These are phyloP conservation scores for Urtica urens DNA, from an alignment of 306 rosid species.

Conservation along the genomic window DNA sequence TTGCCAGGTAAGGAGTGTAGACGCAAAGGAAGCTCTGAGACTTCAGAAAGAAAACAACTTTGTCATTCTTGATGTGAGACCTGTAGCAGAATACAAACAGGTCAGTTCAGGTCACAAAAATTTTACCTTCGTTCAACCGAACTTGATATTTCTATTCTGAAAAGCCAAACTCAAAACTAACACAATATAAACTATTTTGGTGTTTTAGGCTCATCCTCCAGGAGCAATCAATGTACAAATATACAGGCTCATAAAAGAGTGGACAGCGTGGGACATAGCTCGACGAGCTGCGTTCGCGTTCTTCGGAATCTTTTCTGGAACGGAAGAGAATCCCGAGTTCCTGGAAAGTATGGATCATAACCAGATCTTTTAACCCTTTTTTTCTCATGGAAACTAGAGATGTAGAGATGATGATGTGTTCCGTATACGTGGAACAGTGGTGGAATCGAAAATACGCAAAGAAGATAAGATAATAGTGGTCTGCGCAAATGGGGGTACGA, in stretches of 20 bases:
- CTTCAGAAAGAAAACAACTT: conserved; percentile 92
- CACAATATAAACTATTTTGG: conserved; percentile 4
- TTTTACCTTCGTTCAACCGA: background rate
- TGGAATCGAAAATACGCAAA: conserved; percentile 60
- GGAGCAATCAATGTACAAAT: conserved; percentile 86
- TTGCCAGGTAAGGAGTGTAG: conserved; percentile 89
- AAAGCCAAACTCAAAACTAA: background rate
- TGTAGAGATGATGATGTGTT: background rate
- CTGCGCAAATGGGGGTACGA: conserved; percentile 84
- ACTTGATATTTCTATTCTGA: no score
- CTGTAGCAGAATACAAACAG: conserved; percentile 93
- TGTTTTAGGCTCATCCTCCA: conserved; percentile 67
- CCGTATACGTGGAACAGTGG: conserved; percentile 36
- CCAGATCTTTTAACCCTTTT: background rate
- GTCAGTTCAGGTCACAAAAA: conserved; percentile 24
- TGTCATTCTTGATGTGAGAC: conserved; percentile 91
- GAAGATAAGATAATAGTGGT: conserved; percentile 80
- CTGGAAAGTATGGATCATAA: conserved; percentile 35
- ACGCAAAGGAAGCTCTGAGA: conserved; percentile 80
- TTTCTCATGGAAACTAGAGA: conserved; percentile 3
- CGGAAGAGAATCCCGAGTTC: conserved; percentile 98
- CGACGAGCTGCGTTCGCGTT: conserved; percentile 96
- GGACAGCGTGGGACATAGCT: conserved; percentile 99
- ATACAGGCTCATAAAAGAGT: conserved; percentile 93
- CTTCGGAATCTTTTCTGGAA: conserved; percentile 89